Evolutionary conservation across 176 grass and related monocot species (phyloP).

Genomic region (Neostapfia colusana): DNA sequence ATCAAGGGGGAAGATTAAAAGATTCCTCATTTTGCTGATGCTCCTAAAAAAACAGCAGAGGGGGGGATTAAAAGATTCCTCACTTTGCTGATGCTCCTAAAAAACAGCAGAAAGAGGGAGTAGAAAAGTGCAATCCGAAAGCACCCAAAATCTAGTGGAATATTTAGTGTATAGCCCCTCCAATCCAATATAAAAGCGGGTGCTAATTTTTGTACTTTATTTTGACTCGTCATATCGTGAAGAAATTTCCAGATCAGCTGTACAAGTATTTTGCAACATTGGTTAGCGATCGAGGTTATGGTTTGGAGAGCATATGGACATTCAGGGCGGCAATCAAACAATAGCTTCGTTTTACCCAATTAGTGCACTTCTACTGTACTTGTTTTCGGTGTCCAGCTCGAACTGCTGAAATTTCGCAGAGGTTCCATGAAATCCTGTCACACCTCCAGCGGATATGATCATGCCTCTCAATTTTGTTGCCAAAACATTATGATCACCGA

Average conservation of each 20-base stretch:
- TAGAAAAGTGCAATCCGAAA: neutral
- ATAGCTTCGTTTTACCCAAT: too few species aligned
- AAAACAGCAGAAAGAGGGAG: neutral
- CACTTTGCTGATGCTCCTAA: conserved; percentile 17
- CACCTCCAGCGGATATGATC: neutral
- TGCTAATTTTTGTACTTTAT: neutral
- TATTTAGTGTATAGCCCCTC: neutral
- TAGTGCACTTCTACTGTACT: too few species aligned
- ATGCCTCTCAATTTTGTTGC: neutral
- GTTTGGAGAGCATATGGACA: too few species aligned
- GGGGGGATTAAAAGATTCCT: conserved; percentile 38
- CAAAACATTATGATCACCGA: neutral
- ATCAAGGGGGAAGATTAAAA: neutral
- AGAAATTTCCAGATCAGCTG: neutral
- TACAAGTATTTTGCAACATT: too few species aligned
- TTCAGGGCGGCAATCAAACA: too few species aligned
- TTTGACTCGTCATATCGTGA: neutral
- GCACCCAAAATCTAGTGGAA: neutral
- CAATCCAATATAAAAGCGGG: neutral
- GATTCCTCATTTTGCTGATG: too few species aligned
- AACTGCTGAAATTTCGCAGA: neutral
- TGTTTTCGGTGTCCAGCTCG: neutral
- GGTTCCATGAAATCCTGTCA: too few species aligned
- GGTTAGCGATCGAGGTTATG: too few species aligned
- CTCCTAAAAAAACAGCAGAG: too few species aligned